Conservation (phyloP, 164 flowering plant genomes). For the Aristolochia contorta region DNA sequence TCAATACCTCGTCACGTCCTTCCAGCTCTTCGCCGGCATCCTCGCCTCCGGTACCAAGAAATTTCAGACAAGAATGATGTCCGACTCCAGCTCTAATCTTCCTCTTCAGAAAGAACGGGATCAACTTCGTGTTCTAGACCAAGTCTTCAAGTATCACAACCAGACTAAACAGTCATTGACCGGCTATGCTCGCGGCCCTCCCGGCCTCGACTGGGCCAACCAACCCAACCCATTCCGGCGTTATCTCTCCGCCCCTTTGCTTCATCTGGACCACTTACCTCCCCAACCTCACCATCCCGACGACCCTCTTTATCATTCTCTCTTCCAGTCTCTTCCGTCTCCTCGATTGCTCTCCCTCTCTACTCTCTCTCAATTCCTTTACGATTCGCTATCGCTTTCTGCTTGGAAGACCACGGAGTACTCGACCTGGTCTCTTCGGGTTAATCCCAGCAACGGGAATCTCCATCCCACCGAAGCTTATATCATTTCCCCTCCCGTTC, state of each 20-base stretch:
- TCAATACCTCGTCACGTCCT: neutral
- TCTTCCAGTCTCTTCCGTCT: conserved; percentile 43
- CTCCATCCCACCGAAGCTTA: conserved; percentile 91
- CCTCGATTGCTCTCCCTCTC: conserved; percentile 50
- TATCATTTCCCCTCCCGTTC: conserved; percentile 53
- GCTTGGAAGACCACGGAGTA: conserved; percentile 84
- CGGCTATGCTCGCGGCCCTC: conserved; percentile 77
- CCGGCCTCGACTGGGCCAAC: conserved; percentile 91
- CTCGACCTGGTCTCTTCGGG: conserved; percentile 91
- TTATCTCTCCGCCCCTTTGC: conserved; percentile 48
- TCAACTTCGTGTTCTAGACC: conserved; percentile 14
- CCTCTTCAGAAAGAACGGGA: conserved; percentile 12
- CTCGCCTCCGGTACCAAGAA: neutral
- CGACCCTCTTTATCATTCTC: conserved; percentile 40
- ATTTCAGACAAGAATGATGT: neutral
- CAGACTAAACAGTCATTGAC: conserved; percentile 76
- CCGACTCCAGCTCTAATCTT: conserved; percentile 1
- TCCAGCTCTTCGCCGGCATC: neutral
- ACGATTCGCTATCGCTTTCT: conserved; percentile 75
- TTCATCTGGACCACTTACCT: conserved; percentile 56
- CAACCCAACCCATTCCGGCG: conserved; percentile 97
- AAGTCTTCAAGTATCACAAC: conserved; percentile 68
- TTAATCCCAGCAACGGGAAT: conserved; percentile 95
- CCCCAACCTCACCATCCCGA: conserved; percentile 4
- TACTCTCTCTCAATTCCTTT: conserved; percentile 51